Base-by-base conservation (phyloP, 768 basidiomycete genomes). In the Phaffia tasmanica region DNA sequence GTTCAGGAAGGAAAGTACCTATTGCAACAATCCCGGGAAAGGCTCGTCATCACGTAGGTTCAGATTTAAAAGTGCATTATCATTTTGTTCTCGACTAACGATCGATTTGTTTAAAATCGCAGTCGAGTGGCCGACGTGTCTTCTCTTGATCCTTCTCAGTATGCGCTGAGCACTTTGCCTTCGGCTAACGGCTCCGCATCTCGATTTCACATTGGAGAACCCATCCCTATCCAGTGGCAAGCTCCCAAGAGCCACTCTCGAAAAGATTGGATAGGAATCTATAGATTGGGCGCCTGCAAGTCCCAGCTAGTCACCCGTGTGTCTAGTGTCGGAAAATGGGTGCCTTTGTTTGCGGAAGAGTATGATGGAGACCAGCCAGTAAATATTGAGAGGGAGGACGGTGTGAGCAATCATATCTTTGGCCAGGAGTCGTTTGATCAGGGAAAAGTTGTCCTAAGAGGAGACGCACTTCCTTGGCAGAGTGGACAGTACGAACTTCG, bases 211-310 rank as follows among this genome's bases (percentile, higher is more conserved):
- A 83, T 97, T 57, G 95, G 95, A 46, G 89, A 98, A 75, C 85
- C 88, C 1, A 91, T 99, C 71, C 81, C 76, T 2, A 81, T 99
- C 56, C 82, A 82, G 57, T 98, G 93, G 93, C 83, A 84, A 70
- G 93, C 89, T 0, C 93, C 94, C 0, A 77, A 79, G 47, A 82
- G 83, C 63, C 94, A 97, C 74, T 93, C 92, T 30, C 82, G 88
- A 16, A 84, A 85, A 71, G 95, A 99, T 75, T 98, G 95, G 95
- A 87, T 99, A 72, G 95, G 93, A 18, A 83, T 97, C 29, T 91
- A 91, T 74, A 75, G 78, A 7, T 70, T 93, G 61, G 92, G 89
- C 35, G 91, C 91, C 0, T 95, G 93, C 76, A 85, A 85, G 73
- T 88, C 86, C 18, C 83, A 79, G 14, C 79, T 86, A 23, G 84